Conservation (phyloP, 164 flowering plant genomes). For the Chimonanthus salicifolius region DNA sequence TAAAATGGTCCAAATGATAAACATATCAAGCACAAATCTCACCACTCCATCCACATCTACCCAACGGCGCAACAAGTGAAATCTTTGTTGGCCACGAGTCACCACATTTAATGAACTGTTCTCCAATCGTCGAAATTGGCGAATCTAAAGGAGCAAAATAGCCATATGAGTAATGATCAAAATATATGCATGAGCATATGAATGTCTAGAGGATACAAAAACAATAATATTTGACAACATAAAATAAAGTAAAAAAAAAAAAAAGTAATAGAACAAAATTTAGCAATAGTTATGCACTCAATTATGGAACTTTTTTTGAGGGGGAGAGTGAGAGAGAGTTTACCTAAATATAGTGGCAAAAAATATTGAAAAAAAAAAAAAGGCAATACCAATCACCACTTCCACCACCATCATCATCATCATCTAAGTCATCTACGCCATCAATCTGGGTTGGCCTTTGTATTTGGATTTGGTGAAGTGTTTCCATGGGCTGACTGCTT, state of each 20-base stretch:
- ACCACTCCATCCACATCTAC: slow-evolving; percentile 77
- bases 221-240: too few relatives aligned
- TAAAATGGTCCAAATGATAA: not conserved
- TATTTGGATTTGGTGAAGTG: too few relatives aligned
- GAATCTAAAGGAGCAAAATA: slow-evolving; percentile 48
- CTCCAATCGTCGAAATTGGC: slow-evolving; percentile 59
- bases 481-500: too few relatives aligned
- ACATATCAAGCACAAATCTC: slow-evolving; percentile 19
- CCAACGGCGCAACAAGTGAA: slow-evolving; percentile 72
- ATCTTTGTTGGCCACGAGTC: slow-evolving; percentile 87
- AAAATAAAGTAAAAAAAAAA: not conserved
- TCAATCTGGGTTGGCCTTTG: too few relatives aligned
- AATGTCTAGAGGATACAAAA: too few relatives aligned
- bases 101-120: slow-evolving; percentile 88
- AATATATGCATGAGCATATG: too few relatives aligned
- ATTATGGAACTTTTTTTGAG: too few relatives aligned
- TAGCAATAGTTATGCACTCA: not conserved
- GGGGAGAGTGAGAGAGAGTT: too few relatives aligned
- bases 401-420: too few relatives aligned
- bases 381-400: not conserved
- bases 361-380: not conserved
- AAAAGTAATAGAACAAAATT: not conserved
- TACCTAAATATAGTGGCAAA: not conserved
- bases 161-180: not conserved
- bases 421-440: too few relatives aligned